Evolutionary conservation across 371 early-diverging fungal genomes (phyloP).

Genomic region (Funneliformis caledonium): DNA sequence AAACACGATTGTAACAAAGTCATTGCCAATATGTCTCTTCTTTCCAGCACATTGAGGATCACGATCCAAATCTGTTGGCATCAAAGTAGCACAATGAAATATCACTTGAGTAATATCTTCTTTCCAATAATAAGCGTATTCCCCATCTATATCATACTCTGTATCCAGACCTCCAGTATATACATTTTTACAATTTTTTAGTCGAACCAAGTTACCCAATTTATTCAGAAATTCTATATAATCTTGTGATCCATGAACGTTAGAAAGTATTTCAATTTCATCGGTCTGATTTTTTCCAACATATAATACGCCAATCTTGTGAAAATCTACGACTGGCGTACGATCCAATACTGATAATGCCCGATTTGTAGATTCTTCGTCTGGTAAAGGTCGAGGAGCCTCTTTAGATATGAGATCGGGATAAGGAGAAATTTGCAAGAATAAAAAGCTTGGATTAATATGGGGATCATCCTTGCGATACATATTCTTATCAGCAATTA

Average conservation of each 20-base stretch:
- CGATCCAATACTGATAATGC: conserved; percentile 83
- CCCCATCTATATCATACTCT: conserved; percentile 84
- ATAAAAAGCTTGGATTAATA: conserved; percentile 68
- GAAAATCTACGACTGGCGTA: conserved; percentile 90
- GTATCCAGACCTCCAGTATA: conserved; percentile 93
- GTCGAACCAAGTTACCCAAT: conserved; percentile 74
- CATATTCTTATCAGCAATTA: not conserved
- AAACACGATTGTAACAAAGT: conserved; percentile 91
- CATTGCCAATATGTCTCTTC: conserved; percentile 96
- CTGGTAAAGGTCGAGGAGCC: conserved; percentile 70
- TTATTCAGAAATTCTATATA: conserved; percentile 83
- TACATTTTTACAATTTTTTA: conserved; percentile 69
- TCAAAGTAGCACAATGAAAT: conserved; percentile 92
- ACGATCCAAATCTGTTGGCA: conserved; percentile 79
- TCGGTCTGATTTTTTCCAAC: conserved; percentile 83
- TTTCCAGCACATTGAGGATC: conserved; percentile 83
- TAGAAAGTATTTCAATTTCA: conserved; percentile 85
- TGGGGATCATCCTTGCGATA: conserved; percentile 54
- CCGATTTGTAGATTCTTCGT: conserved; percentile 77
- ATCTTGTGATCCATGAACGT: conserved; percentile 81
- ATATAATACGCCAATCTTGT: conserved; percentile 94
- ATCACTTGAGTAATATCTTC: conserved; percentile 88
- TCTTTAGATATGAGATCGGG: conserved; percentile 70
- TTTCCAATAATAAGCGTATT: conserved; percentile 80
- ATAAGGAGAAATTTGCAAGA: conserved; percentile 70